phyloP scores from a whole-genome alignment of 1,284 basidiomycete species.

The Xerocomus subilludens region DNA sequence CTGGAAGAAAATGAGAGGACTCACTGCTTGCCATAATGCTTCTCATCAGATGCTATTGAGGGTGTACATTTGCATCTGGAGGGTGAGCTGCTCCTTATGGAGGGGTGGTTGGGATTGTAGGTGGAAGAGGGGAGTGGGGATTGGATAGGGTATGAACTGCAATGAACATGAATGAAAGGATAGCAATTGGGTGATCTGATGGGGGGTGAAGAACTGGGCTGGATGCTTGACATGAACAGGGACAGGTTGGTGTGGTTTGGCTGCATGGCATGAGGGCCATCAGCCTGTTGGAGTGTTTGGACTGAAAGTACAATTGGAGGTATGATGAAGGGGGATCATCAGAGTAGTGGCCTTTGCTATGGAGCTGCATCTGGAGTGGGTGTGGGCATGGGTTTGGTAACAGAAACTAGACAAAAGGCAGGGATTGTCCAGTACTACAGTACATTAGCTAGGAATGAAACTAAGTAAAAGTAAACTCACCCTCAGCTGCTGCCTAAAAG shows the following conservation, averaged over 20 bases:
- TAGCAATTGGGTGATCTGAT: constrained; percentile 79
- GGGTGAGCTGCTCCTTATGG: constrained; percentile 71
- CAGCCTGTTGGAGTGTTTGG: constrained; percentile 73
- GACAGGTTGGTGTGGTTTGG: constrained; percentile 76
- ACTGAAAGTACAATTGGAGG: constrained; percentile 67
- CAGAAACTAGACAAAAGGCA: too few relatives aligned
- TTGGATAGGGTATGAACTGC: constrained; percentile 58
- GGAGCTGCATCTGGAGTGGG: constrained; percentile 49
- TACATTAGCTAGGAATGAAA: too few relatives aligned
- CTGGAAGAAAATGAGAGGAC: too few relatives aligned
- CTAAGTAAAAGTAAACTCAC: too few relatives aligned
- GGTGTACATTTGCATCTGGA: constrained; percentile 80
- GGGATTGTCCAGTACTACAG: too few relatives aligned
- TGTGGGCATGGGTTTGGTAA: constrained; percentile 39
- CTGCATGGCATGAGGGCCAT: constrained; percentile 80
- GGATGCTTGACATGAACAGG: constrained; percentile 63
- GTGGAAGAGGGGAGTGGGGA: constrained; percentile 59
- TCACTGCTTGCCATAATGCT: too few relatives aligned
- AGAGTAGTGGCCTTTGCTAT: constrained; percentile 50
- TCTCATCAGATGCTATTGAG: too few relatives aligned
- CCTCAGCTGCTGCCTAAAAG: too few relatives aligned
- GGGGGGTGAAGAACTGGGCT: constrained; percentile 62
- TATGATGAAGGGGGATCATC: constrained; percentile 70
- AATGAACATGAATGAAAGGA: constrained; percentile 76
- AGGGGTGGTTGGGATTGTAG: constrained; percentile 63